These are phyloP conservation scores for Clavispora santaluciae DNA, from an alignment of 805 yeast species.

Conservation along the genomic window DNA sequence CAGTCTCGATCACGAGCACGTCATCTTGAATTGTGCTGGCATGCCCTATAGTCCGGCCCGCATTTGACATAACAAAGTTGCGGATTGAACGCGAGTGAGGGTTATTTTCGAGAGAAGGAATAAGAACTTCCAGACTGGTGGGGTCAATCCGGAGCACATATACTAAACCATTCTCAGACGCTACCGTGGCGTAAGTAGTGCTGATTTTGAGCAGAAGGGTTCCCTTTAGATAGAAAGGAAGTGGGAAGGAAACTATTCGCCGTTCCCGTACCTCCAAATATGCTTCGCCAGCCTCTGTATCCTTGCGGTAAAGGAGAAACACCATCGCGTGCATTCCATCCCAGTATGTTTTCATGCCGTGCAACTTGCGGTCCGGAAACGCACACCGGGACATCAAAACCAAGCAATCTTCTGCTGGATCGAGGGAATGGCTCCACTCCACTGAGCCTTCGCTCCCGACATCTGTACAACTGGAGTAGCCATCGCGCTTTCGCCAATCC, in stretches of 20 bases:
- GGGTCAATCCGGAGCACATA: constrained; percentile 6
- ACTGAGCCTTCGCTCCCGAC: too few relatives aligned
- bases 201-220: constrained; percentile 10
- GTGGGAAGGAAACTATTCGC: not conserved
- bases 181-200: constrained; percentile 4
- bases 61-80: constrained; percentile 15
- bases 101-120: not conserved
- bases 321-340: not conserved
- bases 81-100: constrained; percentile 17
- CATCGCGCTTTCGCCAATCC: constrained; percentile 22
- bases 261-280: not conserved
- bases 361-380: constrained; percentile 3
- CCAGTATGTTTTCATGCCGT: not conserved
- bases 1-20: constrained; percentile 24
- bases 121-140: not conserved
- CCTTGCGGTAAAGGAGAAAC: not conserved
- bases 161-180: constrained; percentile 8
- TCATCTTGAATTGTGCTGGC: not conserved
- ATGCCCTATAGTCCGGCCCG: constrained; percentile 1
- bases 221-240: constrained; percentile 2
- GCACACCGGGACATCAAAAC: constrained; percentile 3
- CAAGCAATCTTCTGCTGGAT: constrained; percentile 9
- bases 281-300: not conserved
- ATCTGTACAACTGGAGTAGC: too few relatives aligned
- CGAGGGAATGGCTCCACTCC: too few relatives aligned